Conservation (phyloP, 2,329 filamentous ascomycete genomes). For the Atkinsonella texensis region DNA sequence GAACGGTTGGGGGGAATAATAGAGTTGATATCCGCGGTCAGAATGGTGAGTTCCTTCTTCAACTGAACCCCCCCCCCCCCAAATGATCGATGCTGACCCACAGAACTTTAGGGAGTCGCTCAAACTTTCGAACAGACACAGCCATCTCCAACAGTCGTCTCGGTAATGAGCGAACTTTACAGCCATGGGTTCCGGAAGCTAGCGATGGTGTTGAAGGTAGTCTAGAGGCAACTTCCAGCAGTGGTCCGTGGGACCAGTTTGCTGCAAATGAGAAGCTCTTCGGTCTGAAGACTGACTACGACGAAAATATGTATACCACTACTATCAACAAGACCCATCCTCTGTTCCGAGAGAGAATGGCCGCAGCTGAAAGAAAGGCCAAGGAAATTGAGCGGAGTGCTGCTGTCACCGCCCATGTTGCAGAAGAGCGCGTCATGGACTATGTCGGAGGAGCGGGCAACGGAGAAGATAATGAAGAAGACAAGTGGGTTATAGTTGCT, state of each 20-base stretch:
- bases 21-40: constrained; percentile 20
- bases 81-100: neutral
- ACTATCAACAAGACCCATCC: constrained; percentile 76
- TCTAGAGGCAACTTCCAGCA: constrained; percentile 47
- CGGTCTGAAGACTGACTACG: constrained; percentile 78
- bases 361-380: constrained; percentile 70
- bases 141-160: constrained; percentile 70
- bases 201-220: constrained; percentile 53
- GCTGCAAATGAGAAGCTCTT: constrained; percentile 79
- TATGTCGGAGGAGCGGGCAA: constrained; percentile 49
- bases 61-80: neutral
- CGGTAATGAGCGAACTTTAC: constrained; percentile 60
- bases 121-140: constrained; percentile 71
- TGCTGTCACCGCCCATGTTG: constrained; percentile 68
- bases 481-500: constrained; percentile 47
- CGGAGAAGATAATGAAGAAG: constrained; percentile 75
- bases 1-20: constrained; percentile 17
- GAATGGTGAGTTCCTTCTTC: constrained; percentile 21
- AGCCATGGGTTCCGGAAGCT: constrained; percentile 67
- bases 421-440: constrained; percentile 74
- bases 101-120: constrained; percentile 42
- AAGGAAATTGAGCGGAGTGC: constrained; percentile 75
- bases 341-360: constrained; percentile 64
- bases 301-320: constrained; percentile 93
- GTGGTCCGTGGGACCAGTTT: constrained; percentile 79